Percentiles rank a stretch among this genome's conserved stretches.
phyloP scores from a whole-genome alignment of 306 rosid species.

The Trichosanthes truncata region DNA sequence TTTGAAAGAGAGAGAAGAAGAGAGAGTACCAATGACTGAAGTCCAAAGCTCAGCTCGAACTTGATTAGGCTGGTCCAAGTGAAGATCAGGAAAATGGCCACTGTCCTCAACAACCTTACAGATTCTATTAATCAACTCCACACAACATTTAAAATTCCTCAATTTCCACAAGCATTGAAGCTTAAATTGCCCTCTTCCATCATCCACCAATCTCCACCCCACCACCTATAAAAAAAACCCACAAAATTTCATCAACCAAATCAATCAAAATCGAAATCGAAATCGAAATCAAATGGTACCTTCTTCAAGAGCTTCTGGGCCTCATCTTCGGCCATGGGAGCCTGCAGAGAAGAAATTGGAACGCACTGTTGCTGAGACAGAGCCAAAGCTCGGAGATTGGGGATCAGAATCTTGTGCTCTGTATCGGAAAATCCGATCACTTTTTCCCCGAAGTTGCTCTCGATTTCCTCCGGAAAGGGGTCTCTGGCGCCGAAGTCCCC shows the following conservation, averaged over 20 bases:
- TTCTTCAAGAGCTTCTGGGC: conserved; percentile 47
- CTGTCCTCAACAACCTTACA: conserved; percentile 39
- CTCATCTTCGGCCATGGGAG: conserved; percentile 45
- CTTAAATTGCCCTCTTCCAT: conserved; percentile 38
- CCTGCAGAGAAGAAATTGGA: conserved; percentile 44
- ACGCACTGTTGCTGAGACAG: conserved; percentile 47
- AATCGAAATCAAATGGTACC: conserved; percentile 20
- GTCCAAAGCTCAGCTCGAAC: conserved; percentile 81
- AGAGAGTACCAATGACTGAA: conserved; percentile 50
- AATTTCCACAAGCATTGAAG: conserved; percentile 87
- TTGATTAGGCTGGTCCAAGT: conserved; percentile 74
- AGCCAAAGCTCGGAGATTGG: conserved; percentile 52
- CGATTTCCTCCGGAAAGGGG: conserved; percentile 84
- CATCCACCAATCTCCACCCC: conserved; percentile 77
- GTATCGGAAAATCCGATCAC: conserved; percentile 46
- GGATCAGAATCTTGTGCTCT: conserved; percentile 85
- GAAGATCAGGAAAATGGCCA: conserved; percentile 72
- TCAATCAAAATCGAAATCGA: background rate
- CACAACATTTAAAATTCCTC: conserved; percentile 66
- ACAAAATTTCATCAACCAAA: too few species aligned
- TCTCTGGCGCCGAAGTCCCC: conserved; percentile 89
- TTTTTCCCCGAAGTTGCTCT: conserved; percentile 62
- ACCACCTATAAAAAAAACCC: conserved; percentile 32
- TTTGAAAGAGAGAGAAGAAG: background rate
- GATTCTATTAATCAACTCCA: conserved; percentile 70